Evolutionary conservation across 345 rosid genomes (phyloP), one percentile per base, ranked within the genome.

Genomic region (Gossypium longicalyx): DNA sequence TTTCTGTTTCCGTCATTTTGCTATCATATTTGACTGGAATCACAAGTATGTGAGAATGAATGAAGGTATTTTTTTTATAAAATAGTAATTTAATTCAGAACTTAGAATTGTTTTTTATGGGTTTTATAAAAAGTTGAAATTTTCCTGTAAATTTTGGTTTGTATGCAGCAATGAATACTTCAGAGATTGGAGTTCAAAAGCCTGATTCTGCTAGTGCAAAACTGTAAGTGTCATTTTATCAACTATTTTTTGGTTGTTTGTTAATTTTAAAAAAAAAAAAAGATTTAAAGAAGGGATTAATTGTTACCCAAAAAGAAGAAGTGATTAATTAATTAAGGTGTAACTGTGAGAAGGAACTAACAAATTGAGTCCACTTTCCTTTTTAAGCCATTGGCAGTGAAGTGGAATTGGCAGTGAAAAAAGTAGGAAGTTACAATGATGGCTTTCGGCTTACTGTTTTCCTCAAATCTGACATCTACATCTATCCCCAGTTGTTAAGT

Each of bases 151-250:
- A 15, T 49, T 52, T 22, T 43, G 29, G 19, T 57, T 72, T 45
- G 7, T 45, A 12, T 67, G 79, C 87, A 89, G 98, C 91, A 6
- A 91, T 91, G 97, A 93, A 91, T 74, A 89, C 88, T 41, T 82
- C 94, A 0, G 93, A 89, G 75, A 75, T 81, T 12, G 93, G 90
- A 82, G 81, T 80, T 78, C 74, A 54, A 56, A 84, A 80, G 13
- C 79, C 75, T 60, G 76, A 80, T 74, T 10, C 86, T 64, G 80
- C 51, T 70, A 22, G 77, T 70, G 76, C 77, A 27, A 85, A 56
- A 19, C 71, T 83, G 97, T 91, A 72, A 71, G 93, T 57, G 8
- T 47, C 48, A 23, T 7, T 13, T 67, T 22, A 67, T 19, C 11
- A 29, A 62, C 56, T 19, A 10, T 48, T 9, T 2, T 48, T 12